Evolutionary conservation across 768 basidiomycete genomes (phyloP).

Genomic region (Russula lepida): DNA sequence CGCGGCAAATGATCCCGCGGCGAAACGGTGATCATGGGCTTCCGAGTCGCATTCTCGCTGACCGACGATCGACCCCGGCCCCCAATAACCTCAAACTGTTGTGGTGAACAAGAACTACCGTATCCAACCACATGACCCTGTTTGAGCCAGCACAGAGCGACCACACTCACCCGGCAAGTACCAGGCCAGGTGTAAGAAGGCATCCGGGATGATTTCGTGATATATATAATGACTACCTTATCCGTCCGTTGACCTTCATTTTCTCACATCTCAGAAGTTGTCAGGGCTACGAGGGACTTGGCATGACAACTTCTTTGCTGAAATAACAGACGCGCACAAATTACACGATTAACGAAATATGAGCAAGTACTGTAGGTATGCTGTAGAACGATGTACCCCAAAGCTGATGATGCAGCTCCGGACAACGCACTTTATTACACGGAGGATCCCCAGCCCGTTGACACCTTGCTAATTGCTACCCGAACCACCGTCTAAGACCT

Average conservation of each 20-base stretch:
- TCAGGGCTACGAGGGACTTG: conserved; percentile 6
- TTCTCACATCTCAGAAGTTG: conserved; percentile 6
- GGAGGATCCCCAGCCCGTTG: neutral
- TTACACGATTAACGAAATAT: too few relatives aligned
- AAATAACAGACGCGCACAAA: neutral
- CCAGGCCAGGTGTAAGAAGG: neutral
- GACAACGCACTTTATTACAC: neutral
- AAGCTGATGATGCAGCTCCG: neutral
- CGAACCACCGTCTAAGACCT: conserved; percentile 4
- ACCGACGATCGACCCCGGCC: conserved; percentile 4
- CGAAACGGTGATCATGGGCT: neutral
- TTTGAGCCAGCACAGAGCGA: neutral
- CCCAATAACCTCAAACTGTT: neutral
- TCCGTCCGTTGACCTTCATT: neutral
- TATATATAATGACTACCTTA: neutral
- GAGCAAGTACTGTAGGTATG: neutral
- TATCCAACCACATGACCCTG: neutral
- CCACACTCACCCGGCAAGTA: neutral
- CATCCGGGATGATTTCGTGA: neutral
- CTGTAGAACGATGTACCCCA: neutral
- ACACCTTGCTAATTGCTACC: neutral
- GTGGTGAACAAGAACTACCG: neutral
- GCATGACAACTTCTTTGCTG: conserved; percentile 1
- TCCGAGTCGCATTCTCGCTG: neutral
- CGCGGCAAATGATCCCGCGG: conserved; percentile 12